Evolutionary conservation across 176 grass and related monocot species (phyloP), one percentile per base, ranked within the genome.

Genomic region (Panicum miliaceum): DNA sequence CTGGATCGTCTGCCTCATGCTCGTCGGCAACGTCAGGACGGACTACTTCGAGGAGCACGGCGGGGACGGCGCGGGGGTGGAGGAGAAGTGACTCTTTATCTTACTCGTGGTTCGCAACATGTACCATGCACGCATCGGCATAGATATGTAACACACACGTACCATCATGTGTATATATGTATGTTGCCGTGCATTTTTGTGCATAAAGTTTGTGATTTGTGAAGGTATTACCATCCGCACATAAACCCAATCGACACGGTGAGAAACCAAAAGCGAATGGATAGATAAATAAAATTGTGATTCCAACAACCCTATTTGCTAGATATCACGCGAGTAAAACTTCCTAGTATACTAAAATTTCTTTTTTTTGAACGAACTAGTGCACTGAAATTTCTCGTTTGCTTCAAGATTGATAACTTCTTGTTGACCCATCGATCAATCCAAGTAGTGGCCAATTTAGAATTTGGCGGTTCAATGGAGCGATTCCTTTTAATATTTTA

Each of bases 1-100:
- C 42, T 97, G 90, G 95, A 38, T 94, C 11, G 36, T 82, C 6
- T 81, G 68, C 78, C 59, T 84, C 54, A 91, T 97, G 90, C 84
- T 97, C 8, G 43, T 7, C 18, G 7, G 52, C 26, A 97, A 97
- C 61, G 75, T 86, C 34, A 84, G 86, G 82, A 70, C 85, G 19
- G 95, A 97, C 64, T 73, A 91, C 36, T 76, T 87, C 19, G 52
- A 63, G 16, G 81, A 73, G 2, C 32, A 62, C 18, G 29, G 38
- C 7, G 34, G 56, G 0, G 73, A 50, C 2, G 80, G 54, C 16
- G 81, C 13, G 13, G 64, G 25, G 45, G 14, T 64, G 3, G 19
- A 65, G 14, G 66, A 51, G 16, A 78, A 88, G 26, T 12, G 27
- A 68, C 16, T 2, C 22, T 9, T 9, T 2, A 20, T 13, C 19